Percentiles rank a stretch among this genome's conserved stretches.
phyloP scores from a whole-genome alignment of 2,329 filamentous ascomycete species.

The Penicillium sclerotigenum region DNA sequence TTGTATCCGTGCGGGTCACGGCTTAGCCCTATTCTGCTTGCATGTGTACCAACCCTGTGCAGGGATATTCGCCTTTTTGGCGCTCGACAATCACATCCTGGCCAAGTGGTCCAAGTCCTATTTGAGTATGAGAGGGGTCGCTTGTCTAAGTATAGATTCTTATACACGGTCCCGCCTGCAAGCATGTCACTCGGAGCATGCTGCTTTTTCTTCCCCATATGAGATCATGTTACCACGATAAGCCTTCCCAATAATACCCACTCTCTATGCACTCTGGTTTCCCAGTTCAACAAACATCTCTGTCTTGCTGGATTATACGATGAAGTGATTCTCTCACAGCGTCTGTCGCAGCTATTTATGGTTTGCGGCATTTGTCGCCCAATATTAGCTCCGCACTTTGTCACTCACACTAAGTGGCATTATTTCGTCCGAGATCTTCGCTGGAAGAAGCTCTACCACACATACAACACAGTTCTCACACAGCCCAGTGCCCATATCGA shows the following conservation, averaged over 20 bases:
- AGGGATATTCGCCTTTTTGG: slow-evolving; percentile 15
- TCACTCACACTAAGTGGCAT: slow-evolving; percentile 1
- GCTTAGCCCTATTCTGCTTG: slow-evolving; percentile 10
- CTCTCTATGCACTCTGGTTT: not conserved
- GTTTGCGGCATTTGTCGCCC: slow-evolving; percentile 2
- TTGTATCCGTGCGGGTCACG: slow-evolving; percentile 21
- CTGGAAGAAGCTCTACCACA: slow-evolving; percentile 25
- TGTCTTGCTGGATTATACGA: not conserved
- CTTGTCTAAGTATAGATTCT: slow-evolving; percentile 21
- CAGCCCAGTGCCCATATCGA: not conserved
- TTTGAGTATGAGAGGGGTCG: slow-evolving; percentile 4
- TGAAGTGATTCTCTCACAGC: slow-evolving; percentile 2
- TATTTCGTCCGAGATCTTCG: slow-evolving; percentile 20
- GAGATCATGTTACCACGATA: slow-evolving; percentile 12
- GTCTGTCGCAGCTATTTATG: not conserved
- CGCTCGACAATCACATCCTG: slow-evolving; percentile 15
- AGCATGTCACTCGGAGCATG: slow-evolving; percentile 4
- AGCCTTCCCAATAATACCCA: not conserved
- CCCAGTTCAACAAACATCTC: not conserved
- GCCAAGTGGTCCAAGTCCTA: not conserved
- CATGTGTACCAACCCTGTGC: slow-evolving; percentile 8
- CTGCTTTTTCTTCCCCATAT: slow-evolving; percentile 6
- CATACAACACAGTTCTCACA: not conserved
- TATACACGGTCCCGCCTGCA: slow-evolving; percentile 12
- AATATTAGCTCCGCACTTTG: not conserved